A percentile compares a stretch with the other conserved stretches of the same genome.
Conservation (phyloP, 371 early-diverging fungal species). For the Actinomortierella wolfii region DNA sequence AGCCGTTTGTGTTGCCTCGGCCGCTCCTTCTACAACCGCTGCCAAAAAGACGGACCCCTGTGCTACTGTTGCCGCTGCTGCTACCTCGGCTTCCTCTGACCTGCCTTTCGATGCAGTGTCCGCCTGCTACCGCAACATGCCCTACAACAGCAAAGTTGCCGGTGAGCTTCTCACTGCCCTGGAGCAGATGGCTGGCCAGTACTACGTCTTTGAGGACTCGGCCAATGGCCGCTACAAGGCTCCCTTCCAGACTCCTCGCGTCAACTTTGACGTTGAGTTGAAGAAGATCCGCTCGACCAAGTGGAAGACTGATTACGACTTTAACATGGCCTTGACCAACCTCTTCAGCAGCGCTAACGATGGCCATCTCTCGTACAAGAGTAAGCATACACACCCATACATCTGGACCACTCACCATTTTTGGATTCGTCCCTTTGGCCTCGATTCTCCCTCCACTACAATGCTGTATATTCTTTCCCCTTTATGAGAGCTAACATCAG, state of each 20-base stretch:
- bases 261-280: constrained; percentile 28
- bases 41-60: constrained; percentile 24
- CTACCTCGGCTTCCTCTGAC: constrained; percentile 12
- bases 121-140: constrained; percentile 22
- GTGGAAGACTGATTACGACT: constrained; percentile 41
- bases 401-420: background rate
- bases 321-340: constrained; percentile 34
- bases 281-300: constrained; percentile 27
- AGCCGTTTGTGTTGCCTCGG: constrained; percentile 47
- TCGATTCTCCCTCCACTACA: too few species aligned
- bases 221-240: constrained; percentile 17
- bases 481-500: too few species aligned
- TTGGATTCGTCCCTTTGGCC: background rate
- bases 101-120: constrained; percentile 17
- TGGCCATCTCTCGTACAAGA: constrained; percentile 31
- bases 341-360: constrained; percentile 29
- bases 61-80: constrained; percentile 15
- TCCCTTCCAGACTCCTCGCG: constrained; percentile 25
- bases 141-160: constrained; percentile 26
- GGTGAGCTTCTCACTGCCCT: constrained; percentile 21
- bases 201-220: constrained; percentile 34
- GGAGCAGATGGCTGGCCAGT: constrained; percentile 27
- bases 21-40: constrained; percentile 15
- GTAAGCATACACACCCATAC: constrained; percentile 12
- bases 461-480: too few species aligned